Evolutionary conservation across 225 moss, liverwort and hornwort species (phyloP).

Genomic region (Anthoceros angustus): DNA sequence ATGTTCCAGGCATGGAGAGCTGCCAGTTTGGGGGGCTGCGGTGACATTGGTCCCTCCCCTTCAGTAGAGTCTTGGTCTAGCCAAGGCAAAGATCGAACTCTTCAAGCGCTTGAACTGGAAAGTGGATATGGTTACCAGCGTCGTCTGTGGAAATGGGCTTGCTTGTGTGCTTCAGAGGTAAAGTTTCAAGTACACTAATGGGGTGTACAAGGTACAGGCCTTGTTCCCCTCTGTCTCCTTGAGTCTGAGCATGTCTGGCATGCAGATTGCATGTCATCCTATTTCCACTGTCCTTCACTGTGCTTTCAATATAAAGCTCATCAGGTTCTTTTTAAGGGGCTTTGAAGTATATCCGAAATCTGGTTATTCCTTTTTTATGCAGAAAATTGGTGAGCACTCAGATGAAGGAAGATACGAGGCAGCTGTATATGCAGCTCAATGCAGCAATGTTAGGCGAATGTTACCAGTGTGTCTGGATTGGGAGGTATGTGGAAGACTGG

Average conservation of each 20-base stretch:
- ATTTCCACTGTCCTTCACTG: no score
- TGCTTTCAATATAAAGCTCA: neutral
- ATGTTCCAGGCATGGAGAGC: slow-evolving; percentile 61
- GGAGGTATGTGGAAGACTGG: slow-evolving; percentile 28
- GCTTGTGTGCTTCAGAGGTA: slow-evolving; percentile 63
- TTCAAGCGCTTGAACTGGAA: slow-evolving; percentile 91
- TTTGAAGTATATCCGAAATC: neutral
- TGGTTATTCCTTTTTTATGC: neutral
- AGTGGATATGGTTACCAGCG: slow-evolving; percentile 81
- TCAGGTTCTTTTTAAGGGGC: neutral
- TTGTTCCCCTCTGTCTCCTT: neutral
- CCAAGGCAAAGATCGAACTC: slow-evolving; percentile 46
- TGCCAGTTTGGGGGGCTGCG: slow-evolving; percentile 89
- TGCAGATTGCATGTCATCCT: neutral
- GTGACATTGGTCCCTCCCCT: slow-evolving; percentile 75
- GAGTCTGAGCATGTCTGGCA: neutral
- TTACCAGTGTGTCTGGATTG: slow-evolving; percentile 84
- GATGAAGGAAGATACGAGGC: slow-evolving; percentile 88
- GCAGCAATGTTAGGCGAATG: slow-evolving; percentile 84
- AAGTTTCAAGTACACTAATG: neutral
- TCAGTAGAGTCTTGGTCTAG: slow-evolving; percentile 59
- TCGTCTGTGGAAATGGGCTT: slow-evolving; percentile 96
- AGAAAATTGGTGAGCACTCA: slow-evolving; percentile 54
- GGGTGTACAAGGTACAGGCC: neutral
- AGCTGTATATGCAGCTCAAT: slow-evolving; percentile 84